Percentiles rank a stretch among this genome's conserved stretches.
Conservation (phyloP, 306 rosid genomes). For the Citrullus colocynthis region DNA sequence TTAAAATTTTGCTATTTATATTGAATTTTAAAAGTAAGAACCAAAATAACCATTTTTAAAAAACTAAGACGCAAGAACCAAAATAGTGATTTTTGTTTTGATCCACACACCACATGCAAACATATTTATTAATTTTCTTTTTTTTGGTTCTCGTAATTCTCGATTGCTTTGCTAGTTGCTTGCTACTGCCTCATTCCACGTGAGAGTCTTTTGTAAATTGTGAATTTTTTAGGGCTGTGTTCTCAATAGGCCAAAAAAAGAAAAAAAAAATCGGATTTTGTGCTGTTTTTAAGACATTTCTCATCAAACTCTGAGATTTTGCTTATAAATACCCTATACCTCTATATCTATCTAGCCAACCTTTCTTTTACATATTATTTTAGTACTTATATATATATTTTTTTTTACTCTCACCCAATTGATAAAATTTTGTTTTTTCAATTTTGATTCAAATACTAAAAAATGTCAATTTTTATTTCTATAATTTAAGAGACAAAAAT, state of each 20-base stretch:
- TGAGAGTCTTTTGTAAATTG: slow-evolving; percentile 10
- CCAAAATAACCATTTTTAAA: no score
- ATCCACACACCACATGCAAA: slow-evolving; percentile 18
- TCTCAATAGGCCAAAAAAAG: background rate
- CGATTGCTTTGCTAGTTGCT: background rate
- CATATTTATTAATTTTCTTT: background rate
- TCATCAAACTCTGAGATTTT: slow-evolving; percentile 40
- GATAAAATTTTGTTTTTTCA: no score
- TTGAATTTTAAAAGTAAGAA: no score
- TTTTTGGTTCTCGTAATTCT: background rate
- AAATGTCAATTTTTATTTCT: no score
- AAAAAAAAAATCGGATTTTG: background rate
- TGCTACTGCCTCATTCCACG: slow-evolving; percentile 19
- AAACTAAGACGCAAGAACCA: no score
- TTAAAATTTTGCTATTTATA: no score
- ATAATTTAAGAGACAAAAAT: no score
- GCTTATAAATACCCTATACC: slow-evolving; percentile 22
- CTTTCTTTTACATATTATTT: background rate
- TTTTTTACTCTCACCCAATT: background rate
- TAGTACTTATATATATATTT: no score
- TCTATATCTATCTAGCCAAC: background rate
- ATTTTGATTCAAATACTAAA: no score
- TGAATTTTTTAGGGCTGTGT: background rate
- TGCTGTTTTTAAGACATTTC: background rate
- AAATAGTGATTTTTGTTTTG: background rate